These are phyloP conservation scores for Trichothecium roseum DNA, from an alignment of 2,329 filamentous ascomycete species.

Conservation along the genomic window DNA sequence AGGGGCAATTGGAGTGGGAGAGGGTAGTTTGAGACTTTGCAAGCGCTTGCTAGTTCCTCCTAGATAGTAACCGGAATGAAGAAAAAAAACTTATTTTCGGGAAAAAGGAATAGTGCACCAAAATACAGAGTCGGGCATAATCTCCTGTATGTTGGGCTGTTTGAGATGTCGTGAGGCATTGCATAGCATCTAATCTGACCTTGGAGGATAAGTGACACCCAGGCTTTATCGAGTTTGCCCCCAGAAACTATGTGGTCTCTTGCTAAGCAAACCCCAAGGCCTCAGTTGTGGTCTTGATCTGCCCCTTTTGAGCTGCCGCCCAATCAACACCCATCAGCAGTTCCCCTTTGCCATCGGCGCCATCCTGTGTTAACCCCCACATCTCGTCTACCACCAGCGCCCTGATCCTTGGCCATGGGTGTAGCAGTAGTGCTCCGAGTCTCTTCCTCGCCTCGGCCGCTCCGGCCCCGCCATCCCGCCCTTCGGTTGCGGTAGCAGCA, in stretches of 20 bases:
- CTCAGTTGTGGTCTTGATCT: constrained; percentile 30
- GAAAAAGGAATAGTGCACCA: no score
- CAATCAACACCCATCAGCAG: constrained; percentile 45
- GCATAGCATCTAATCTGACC: no score
- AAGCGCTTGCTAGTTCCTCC: no score
- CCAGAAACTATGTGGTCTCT: no score
- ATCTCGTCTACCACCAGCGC: constrained; percentile 50
- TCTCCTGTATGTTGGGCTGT: no score
- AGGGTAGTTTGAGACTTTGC: constrained; percentile 1
- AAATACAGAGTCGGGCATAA: no score
- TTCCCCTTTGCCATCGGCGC: constrained; percentile 16
- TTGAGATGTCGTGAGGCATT: no score
- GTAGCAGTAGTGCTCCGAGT: constrained; percentile 61
- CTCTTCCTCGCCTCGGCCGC: constrained; percentile 52
- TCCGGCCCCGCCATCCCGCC: constrained; percentile 12
- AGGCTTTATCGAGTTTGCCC: no score
- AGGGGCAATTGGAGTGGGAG: constrained; percentile 4
- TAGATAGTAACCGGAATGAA: neutral
- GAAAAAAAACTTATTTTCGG: neutral
- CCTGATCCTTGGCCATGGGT: constrained; percentile 72
- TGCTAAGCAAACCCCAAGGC: constrained; percentile 35
- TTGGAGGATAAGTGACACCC: no score
- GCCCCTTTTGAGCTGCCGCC: constrained; percentile 39
- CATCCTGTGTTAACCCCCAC: constrained; percentile 33
- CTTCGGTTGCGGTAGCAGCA: constrained; percentile 31